phyloP scores from a whole-genome alignment of 768 basidiomycete species.

The Lentinula sp. region DNA sequence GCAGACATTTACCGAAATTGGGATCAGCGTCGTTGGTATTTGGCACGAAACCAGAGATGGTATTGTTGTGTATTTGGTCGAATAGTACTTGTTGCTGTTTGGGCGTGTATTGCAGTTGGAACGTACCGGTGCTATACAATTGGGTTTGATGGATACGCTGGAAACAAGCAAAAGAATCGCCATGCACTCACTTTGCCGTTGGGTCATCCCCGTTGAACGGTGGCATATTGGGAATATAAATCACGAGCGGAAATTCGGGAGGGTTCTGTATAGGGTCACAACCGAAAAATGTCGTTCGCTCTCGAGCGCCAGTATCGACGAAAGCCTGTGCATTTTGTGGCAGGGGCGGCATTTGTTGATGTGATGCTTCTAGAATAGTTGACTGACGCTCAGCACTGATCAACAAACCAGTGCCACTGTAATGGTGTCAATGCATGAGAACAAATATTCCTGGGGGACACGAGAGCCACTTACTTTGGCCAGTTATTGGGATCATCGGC shows the following conservation, averaged over 20 bases:
- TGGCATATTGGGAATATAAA: conserved; percentile 75
- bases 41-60: conserved; percentile 54
- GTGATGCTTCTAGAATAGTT: conserved; percentile 38
- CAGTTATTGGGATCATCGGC: conserved; percentile 53
- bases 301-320: conserved; percentile 53
- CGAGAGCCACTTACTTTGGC: conserved; percentile 54
- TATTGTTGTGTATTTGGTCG: conserved; percentile 52
- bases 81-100: conserved; percentile 53
- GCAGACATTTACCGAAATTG: conserved; percentile 48
- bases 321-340: conserved; percentile 49
- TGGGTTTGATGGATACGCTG: conserved; percentile 5
- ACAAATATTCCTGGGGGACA: conserved; percentile 17
- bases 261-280: conserved; percentile 50
- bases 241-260: conserved; percentile 57
- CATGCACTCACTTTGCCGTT: conserved; percentile 49
- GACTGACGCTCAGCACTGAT: conserved; percentile 37
- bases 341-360: conserved; percentile 61
- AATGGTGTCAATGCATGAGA: conserved; percentile 7
- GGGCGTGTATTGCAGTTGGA: conserved; percentile 53
- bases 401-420: conserved; percentile 49
- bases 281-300: conserved; percentile 74
- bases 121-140: conserved; percentile 43
- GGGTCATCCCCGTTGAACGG: conserved; percentile 55
- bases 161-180: background rate
- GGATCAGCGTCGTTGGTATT: conserved; percentile 51